Evolutionary conservation across 495 filamentous ascomycete species (phyloP), one percentile per base, ranked within the genome.

Genomic region (Friedmanniomyces simplex): DNA sequence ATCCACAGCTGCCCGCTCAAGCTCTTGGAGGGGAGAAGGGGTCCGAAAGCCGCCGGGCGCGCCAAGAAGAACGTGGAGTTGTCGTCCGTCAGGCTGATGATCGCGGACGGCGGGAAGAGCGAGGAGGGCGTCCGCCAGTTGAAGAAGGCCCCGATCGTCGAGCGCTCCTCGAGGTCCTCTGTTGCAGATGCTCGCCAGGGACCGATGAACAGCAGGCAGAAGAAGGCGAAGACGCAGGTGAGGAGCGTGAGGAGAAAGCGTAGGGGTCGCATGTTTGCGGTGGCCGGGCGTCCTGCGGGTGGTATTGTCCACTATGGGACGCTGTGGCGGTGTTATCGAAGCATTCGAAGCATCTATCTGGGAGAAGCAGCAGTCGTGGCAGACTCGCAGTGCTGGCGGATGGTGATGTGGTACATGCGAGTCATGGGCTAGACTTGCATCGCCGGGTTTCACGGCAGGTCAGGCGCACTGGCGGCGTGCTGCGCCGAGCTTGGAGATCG

Each of bases 61-160:
- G 93, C 89, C 20, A 94, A 73, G 72, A 98, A 98, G 62, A 91
- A 95, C 5, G 93, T 98, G 41, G 88, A 95, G 67, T 97, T 97
- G 69, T 98, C 93, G 72, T 98, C 91, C 58, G 89, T 95, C 42
- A 98, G 83, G 63, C 88, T 95, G 67, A 98, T 96, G 58, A 94
- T 85, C 28, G 93, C 94, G 57, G 88, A 94, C 3, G 89, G 88
- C 13, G 94, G 90, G 68, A 98, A 98, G 8, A 98, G 81, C 8
- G 88, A 87, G 42, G 80, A 77, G 5, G 83, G 81, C 20, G 83
- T 77, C 53, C 81, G 80, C 70, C 85, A 84, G 58, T 79, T 81
- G 69, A 82, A 84, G 48, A 82, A 66, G 37, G 80, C 72, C 57
- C 75, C 74, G 32, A 86, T 45, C 1, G 30, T 39, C n/a, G 32